A percentile compares a stretch with the other conserved stretches of the same genome.
These are phyloP conservation scores for Cordyceps pruinosa DNA, from an alignment of 2,329 filamentous ascomycete species.

Conservation along the genomic window DNA sequence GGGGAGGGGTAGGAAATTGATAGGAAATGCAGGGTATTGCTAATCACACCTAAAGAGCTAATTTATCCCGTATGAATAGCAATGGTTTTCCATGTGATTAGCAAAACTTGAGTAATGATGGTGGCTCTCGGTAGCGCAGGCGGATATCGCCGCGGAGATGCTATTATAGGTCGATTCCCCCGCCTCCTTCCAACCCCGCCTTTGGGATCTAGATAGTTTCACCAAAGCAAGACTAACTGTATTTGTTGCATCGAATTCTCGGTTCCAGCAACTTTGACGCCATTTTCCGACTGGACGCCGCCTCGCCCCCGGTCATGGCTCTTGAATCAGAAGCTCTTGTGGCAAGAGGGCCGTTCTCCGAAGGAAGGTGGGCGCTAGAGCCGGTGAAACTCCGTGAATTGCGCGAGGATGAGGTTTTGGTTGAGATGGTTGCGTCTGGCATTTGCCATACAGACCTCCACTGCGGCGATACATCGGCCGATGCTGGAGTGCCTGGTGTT, in stretches of 20 bases:
- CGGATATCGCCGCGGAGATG: not conserved
- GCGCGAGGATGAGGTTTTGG: slow-evolving; percentile 40
- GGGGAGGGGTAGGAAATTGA: no score
- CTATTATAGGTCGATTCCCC: not conserved
- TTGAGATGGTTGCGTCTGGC: slow-evolving; percentile 46
- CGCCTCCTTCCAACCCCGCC: slow-evolving; percentile 7
- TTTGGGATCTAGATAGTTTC: not conserved
- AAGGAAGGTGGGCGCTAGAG: slow-evolving; percentile 27
- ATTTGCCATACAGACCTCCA: slow-evolving; percentile 50
- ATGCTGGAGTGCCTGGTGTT: slow-evolving; percentile 14
- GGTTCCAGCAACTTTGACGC: not conserved
- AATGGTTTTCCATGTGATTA: no score
- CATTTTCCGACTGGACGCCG: not conserved
- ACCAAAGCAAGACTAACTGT: not conserved
- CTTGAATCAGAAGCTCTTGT: slow-evolving; percentile 25
- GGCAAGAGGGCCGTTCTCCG: slow-evolving; percentile 24
- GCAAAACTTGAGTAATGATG: no score
- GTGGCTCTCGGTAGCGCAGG: not conserved
- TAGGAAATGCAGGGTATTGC: no score
- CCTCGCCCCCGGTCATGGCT: slow-evolving; percentile 10
- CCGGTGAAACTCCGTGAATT: slow-evolving; percentile 22
- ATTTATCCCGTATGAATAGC: no score
- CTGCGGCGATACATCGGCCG: slow-evolving; percentile 29
- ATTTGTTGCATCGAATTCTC: not conserved
- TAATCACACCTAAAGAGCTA: no score